A percentile compares a stretch with the other conserved stretches of the same genome.
Conservation (phyloP, 352 stramenopile genomes). For the Elongisporangium undulatum region DNA sequence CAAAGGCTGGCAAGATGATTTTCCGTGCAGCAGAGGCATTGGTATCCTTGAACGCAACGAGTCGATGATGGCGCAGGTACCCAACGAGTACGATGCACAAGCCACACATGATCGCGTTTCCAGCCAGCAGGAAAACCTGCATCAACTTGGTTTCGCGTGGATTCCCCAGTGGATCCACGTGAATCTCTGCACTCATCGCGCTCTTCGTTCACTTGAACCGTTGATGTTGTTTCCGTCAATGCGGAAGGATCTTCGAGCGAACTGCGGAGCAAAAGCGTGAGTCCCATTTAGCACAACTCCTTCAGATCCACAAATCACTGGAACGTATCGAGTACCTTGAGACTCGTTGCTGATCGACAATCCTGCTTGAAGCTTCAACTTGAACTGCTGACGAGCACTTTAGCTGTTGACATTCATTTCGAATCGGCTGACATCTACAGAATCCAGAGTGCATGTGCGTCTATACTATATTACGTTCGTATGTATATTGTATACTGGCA, state of each 20-base stretch:
- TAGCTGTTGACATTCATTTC: neutral
- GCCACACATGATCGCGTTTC: constrained; percentile 29
- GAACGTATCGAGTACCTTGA: neutral
- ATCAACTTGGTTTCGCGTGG: constrained; percentile 20
- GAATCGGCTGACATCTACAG: neutral
- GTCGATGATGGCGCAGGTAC: constrained; percentile 43
- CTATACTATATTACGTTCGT: neutral
- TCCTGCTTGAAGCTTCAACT: neutral
- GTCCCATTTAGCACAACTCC: neutral
- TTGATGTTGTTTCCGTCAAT: neutral
- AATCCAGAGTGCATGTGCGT: neutral
- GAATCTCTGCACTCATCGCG: neutral
- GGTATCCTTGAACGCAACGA: constrained; percentile 24
- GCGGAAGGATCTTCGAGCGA: neutral
- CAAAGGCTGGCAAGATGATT: constrained; percentile 41
- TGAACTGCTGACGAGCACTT: neutral
- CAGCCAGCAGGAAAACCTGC: constrained; percentile 29
- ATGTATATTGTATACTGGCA: neutral
- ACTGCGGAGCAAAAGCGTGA: neutral
- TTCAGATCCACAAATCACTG: neutral
- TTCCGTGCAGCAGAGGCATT: constrained; percentile 35
- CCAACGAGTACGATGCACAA: constrained; percentile 26
- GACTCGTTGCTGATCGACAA: neutral
- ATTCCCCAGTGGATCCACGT: neutral
- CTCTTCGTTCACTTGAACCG: neutral